A percentile compares a stretch with the other conserved stretches of the same genome.
Evolutionary conservation across 352 stramenopile species (phyloP).

Genomic region (Pythium guiyangense): DNA sequence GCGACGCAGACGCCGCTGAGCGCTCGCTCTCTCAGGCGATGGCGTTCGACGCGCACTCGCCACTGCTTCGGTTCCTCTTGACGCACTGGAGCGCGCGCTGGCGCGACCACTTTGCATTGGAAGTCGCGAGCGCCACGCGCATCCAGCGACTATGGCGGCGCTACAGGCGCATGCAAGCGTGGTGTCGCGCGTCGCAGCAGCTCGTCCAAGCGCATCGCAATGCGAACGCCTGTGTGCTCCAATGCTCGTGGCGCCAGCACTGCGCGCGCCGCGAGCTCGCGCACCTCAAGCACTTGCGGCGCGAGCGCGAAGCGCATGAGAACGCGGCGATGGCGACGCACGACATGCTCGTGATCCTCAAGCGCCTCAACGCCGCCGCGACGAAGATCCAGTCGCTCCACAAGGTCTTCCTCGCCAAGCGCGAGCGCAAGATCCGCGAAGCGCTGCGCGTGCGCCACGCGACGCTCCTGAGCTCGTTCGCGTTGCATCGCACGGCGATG

Average conservation of each 20-base stretch:
- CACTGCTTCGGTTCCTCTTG: constrained; percentile 47
- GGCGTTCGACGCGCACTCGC: constrained; percentile 33
- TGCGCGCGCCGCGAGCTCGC: constrained; percentile 19
- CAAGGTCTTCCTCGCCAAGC: constrained; percentile 30
- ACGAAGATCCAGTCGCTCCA: constrained; percentile 51
- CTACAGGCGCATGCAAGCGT: constrained; percentile 15
- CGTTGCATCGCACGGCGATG: constrained; percentile 21
- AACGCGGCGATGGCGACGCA: constrained; percentile 36
- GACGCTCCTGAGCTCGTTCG: constrained; percentile 33
- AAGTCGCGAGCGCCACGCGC: constrained; percentile 25
- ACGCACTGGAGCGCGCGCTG: constrained; percentile 31
- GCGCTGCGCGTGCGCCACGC: constrained; percentile 32
- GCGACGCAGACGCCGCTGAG: constrained; percentile 25
- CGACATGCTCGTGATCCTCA: constrained; percentile 36
- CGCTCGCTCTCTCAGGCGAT: constrained; percentile 28
- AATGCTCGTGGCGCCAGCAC: constrained; percentile 39
- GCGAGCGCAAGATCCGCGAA: constrained; percentile 23
- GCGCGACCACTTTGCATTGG: constrained; percentile 32
- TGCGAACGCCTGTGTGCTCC: constrained; percentile 31
- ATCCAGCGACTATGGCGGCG: constrained; percentile 29
- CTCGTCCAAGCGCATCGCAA: constrained; percentile 28
- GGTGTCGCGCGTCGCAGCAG: constrained; percentile 9
- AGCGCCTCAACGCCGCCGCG: constrained; percentile 32
- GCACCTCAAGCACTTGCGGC: constrained; percentile 20
- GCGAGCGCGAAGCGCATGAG: constrained; percentile 25